phyloP scores from a whole-genome alignment of 2,329 filamentous ascomycete genomes.

The Huntiella abstrusa region DNA sequence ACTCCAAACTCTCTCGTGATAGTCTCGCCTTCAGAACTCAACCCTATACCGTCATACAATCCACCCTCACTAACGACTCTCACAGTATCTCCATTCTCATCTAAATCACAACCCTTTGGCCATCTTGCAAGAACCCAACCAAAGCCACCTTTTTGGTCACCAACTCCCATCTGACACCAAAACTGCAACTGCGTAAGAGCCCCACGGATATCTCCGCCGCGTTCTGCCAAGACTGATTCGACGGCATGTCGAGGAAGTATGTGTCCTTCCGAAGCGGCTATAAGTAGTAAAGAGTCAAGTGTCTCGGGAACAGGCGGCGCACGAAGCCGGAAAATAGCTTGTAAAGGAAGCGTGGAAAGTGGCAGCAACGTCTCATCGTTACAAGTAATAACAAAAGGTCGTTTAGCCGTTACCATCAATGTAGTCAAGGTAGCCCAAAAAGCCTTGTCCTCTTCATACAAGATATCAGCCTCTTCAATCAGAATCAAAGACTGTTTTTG shows the following conservation, averaged over 20 bases:
- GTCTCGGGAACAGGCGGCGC: slow-evolving; percentile 48
- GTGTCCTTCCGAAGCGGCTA: slow-evolving; percentile 83
- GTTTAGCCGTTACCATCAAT: slow-evolving; percentile 67
- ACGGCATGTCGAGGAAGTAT: slow-evolving; percentile 49
- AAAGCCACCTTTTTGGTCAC: slow-evolving; percentile 69
- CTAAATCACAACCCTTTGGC: slow-evolving; percentile 51
- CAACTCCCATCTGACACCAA: slow-evolving; percentile 93
- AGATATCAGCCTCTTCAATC: slow-evolving; percentile 78
- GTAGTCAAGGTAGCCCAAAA: slow-evolving; percentile 74
- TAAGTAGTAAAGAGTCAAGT: slow-evolving; percentile 59
- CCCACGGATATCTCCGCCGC: slow-evolving; percentile 55
- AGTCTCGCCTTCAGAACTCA: slow-evolving; percentile 39
- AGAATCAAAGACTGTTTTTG: slow-evolving; percentile 93
- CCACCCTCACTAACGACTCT: slow-evolving; percentile 69
- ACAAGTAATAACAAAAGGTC: slow-evolving; percentile 89
- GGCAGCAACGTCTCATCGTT: slow-evolving; percentile 78
- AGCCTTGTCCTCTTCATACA: slow-evolving; percentile 89
- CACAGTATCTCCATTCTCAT: slow-evolving; percentile 46
- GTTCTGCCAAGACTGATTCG: slow-evolving; percentile 48
- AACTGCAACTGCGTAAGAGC: slow-evolving; percentile 74
- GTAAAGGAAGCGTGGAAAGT: slow-evolving; percentile 51
- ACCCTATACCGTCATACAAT: slow-evolving; percentile 61
- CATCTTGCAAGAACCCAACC: slow-evolving; percentile 76
- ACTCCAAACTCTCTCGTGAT: slow-evolving; percentile 51
- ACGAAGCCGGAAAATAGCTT: slow-evolving; percentile 66